Base-by-base conservation (phyloP, 2,329 filamentous ascomycete species). In the Bipolaris bicolor region DNA sequence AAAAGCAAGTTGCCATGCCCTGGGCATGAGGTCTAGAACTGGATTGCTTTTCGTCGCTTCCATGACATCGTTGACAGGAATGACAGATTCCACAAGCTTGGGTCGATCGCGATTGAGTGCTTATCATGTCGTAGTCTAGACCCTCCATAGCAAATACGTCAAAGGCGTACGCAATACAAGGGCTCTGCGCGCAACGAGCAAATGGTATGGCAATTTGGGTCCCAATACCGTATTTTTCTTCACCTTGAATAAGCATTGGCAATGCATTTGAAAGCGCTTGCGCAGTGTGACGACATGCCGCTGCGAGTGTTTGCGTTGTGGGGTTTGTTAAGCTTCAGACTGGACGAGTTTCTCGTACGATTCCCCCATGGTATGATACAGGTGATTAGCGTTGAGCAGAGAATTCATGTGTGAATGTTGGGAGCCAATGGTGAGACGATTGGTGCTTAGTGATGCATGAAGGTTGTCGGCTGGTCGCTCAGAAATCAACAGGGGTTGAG, bases 371-470 rank as follows among this genome's bases (percentile, higher is more conserved):
- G 39, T 34, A 26, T 24, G 29, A 26, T 20, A 31, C 13, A 47
- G n/a, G 7, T 20, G 36, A 37, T 13, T 29, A 39, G 34, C 7
- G 22, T 36, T 20, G 29, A 20, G 9, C 10, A 16, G 26, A 49
- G 9, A 31, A 22, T 44, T 16, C 16, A 29, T 16, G 39, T 31
- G 46, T 36, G 20, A 22, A 47, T 5, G 24, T 36, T 36, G 36
- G 33, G 26, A 20, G 40, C 45, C 55, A 63, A 52, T 54, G 20
- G 44, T 31, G 18, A 40, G 24, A 5, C 18, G 20, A 15, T 15
- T 40, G 16, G 24, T 62, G 62, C 62, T 64, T 58, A 62, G 40
- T 64, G 62, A 61, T 64, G 47, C 47, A 54, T 20, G 18, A 15
- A 43, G 16, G 11, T 24, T 29, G 39, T 62, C 52, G 48, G 55